Evolutionary conservation across 2,329 filamentous ascomycete species (phyloP).

Genomic region (Alternaria gansuensis): DNA sequence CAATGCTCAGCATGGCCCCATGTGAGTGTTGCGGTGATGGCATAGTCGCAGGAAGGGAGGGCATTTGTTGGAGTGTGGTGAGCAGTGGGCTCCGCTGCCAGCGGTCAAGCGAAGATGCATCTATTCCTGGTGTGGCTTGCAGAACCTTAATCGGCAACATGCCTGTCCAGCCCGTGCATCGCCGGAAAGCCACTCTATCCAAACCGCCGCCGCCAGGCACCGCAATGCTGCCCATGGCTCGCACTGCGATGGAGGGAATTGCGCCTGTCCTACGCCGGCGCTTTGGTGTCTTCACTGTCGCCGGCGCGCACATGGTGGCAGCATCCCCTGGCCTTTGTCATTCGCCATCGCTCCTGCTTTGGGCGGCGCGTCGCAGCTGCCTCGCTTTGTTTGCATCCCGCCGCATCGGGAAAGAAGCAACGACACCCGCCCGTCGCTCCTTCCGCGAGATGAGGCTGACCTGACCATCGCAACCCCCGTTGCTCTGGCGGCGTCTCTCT

Average conservation of each 20-base stretch:
- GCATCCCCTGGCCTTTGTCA: slow-evolving; percentile 21
- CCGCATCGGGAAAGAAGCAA: slow-evolving; percentile 30
- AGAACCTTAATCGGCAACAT: slow-evolving; percentile 47
- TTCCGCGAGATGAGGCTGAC: slow-evolving; percentile 21
- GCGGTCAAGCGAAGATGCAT: slow-evolving; percentile 39
- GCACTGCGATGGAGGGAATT: slow-evolving; percentile 23
- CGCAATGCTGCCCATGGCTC: slow-evolving; percentile 23
- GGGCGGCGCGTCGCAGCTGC: slow-evolving; percentile 20
- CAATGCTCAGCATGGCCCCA: slow-evolving; percentile 35
- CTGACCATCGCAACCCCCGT: neutral
- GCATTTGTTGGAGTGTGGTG: slow-evolving; percentile 44
- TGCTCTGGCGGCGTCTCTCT: neutral
- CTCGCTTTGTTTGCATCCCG: slow-evolving; percentile 31
- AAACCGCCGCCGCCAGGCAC: slow-evolving; percentile 35
- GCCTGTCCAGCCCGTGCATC: slow-evolving; percentile 43
- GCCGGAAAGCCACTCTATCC: slow-evolving; percentile 41
- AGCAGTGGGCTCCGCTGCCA: slow-evolving; percentile 34
- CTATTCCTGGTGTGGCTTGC: slow-evolving; percentile 54
- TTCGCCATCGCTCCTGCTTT: slow-evolving; percentile 30
- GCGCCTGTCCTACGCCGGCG: slow-evolving; percentile 34
- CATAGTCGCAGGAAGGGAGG: slow-evolving; percentile 39
- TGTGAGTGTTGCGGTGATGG: slow-evolving; percentile 30
- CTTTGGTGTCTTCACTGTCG: slow-evolving; percentile 22
- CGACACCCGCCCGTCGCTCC: slow-evolving; percentile 19
- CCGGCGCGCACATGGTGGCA: slow-evolving; percentile 17